A percentile compares a stretch with the other conserved stretches of the same genome.
Conservation (phyloP, 345 rosid species). For the Hibiscus trionum region DNA sequence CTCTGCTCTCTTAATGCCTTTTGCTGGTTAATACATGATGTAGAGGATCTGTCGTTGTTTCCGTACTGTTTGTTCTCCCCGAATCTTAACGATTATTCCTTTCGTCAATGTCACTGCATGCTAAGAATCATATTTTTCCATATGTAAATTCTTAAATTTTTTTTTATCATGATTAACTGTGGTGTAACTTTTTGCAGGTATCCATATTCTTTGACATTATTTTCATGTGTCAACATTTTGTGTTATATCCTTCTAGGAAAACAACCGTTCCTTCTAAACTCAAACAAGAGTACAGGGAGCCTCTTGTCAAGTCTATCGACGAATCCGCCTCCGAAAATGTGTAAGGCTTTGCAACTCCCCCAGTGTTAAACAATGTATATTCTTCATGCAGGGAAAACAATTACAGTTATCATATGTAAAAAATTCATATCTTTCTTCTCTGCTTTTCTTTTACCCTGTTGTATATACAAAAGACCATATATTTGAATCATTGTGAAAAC, state of each 20-base stretch:
- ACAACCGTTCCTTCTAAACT: slow-evolving; percentile 16
- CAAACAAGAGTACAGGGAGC: slow-evolving; percentile 34
- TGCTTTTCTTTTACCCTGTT: neutral
- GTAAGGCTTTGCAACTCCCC: slow-evolving; percentile 12
- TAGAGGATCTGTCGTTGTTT: neutral
- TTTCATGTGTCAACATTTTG: slow-evolving; percentile 81
- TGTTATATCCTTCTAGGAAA: slow-evolving; percentile 56
- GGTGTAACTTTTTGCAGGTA: slow-evolving; percentile 38
- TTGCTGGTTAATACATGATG: neutral
- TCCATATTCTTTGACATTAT: slow-evolving; percentile 69
- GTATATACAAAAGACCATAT: neutral
- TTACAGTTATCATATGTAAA: neutral
- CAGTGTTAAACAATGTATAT: neutral
- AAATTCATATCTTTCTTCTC: neutral
- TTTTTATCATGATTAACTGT: neutral
- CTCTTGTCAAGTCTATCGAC: slow-evolving; percentile 42
- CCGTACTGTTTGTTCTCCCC: too few species aligned
- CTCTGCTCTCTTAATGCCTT: neutral
- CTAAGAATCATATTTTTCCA: neutral
- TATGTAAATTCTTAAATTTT: neutral
- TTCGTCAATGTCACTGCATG: neutral
- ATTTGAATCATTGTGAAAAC: slow-evolving; percentile 4
- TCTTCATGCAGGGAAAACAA: neutral
- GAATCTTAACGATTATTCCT: too few species aligned
- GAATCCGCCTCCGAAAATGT: slow-evolving; percentile 33